Conservation (phyloP, 1,284 basidiomycete genomes). For the Inonotus hispidus region DNA sequence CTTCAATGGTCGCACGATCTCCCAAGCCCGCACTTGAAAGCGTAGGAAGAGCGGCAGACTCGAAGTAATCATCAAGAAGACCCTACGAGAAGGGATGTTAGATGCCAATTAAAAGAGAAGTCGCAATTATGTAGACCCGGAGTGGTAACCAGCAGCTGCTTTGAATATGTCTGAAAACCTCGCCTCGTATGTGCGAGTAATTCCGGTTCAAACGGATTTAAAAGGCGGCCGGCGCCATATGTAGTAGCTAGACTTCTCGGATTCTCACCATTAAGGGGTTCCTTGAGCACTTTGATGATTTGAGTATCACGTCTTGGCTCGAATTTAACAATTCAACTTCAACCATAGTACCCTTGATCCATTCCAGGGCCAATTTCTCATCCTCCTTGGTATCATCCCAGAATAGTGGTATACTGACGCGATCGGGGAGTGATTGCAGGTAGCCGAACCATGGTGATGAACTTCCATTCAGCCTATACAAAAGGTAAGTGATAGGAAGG, state of each 20-base stretch:
- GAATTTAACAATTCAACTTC: constrained; percentile 25
- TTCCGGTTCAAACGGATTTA: no score
- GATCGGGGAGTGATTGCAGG: constrained; percentile 49
- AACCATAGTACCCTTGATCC: constrained; percentile 45
- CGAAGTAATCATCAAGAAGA: constrained; percentile 43
- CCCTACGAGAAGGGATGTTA: constrained; percentile 33
- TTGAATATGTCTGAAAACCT: background rate
- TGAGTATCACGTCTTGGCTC: background rate
- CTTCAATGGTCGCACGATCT: constrained; percentile 34
- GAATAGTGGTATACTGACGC: constrained; percentile 57
- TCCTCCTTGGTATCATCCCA: constrained; percentile 44
- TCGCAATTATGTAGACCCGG: background rate
- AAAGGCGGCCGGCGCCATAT: no score
- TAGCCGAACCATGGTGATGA: constrained; percentile 63
- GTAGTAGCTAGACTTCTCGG: background rate
- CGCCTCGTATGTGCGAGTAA: no score
- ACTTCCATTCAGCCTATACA: constrained; percentile 33
- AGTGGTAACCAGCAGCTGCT: background rate
- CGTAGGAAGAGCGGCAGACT: constrained; percentile 34
- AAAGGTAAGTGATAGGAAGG: background rate
- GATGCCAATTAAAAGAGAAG: constrained; percentile 7
- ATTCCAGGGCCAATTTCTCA: constrained; percentile 34
- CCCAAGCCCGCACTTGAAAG: constrained; percentile 25
- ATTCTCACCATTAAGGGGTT: constrained; percentile 3
- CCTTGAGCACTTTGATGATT: background rate